Conservation (phyloP, 2,329 filamentous ascomycete species). For the Aspergillus candidus region DNA sequence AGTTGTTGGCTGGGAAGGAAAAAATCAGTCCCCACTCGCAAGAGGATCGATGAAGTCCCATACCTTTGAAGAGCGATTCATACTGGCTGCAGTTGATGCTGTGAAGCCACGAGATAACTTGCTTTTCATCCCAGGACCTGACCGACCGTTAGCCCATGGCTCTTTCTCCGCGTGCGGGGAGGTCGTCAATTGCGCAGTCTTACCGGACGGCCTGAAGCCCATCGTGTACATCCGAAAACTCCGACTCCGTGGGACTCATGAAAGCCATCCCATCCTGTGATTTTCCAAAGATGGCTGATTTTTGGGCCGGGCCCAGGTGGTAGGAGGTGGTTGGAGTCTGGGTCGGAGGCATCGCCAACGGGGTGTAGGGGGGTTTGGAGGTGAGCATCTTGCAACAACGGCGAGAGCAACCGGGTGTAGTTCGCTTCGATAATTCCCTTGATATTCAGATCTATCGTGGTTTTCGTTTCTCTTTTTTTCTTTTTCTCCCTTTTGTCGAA, state of each 20-base stretch:
- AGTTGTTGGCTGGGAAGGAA: constrained; percentile 64
- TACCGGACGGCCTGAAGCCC: constrained; percentile 68
- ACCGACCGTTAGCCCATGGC: constrained; percentile 17
- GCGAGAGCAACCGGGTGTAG: no score
- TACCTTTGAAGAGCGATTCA: constrained; percentile 74
- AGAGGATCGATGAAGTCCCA: neutral
- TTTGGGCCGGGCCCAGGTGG: constrained; percentile 24
- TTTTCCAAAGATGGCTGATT: constrained; percentile 23
- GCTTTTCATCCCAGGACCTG: constrained; percentile 77
- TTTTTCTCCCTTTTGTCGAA: no score
- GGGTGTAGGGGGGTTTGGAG: constrained; percentile 36
- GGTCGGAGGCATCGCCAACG: constrained; percentile 27
- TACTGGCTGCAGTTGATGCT: constrained; percentile 93
- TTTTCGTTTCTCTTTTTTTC: no score
- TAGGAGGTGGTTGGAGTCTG: constrained; percentile 32
- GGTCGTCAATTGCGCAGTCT: constrained; percentile 11
- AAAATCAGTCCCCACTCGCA: constrained; percentile 13
- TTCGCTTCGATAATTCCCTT: neutral
- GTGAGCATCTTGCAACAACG: constrained; percentile 30
- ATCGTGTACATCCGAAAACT: constrained; percentile 75
- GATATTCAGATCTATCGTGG: neutral
- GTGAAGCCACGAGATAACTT: constrained; percentile 82
- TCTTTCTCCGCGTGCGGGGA: neutral
- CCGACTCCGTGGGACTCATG: constrained; percentile 81
- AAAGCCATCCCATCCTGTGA: constrained; percentile 44